phyloP scores from a whole-genome alignment of 2,329 filamentous ascomycete genomes.

The Mollisia scopiformis region DNA sequence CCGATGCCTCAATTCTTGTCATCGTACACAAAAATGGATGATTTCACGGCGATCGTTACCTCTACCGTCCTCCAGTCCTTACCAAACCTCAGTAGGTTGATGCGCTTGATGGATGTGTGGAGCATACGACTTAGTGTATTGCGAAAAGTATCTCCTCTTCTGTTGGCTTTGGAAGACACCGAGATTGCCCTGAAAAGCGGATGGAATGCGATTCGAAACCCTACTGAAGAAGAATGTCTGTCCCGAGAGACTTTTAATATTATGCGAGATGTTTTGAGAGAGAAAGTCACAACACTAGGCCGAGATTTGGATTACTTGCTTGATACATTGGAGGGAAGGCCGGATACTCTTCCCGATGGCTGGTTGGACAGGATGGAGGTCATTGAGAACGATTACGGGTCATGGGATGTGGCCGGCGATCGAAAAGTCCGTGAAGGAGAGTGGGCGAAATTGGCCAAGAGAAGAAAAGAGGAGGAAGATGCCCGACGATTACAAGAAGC shows the following conservation, averaged over 20 bases:
- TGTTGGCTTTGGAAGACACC: constrained; percentile 67
- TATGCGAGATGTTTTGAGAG: constrained; percentile 67
- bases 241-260: constrained; percentile 50
- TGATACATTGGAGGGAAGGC: constrained; percentile 80
- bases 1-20: constrained; percentile 47
- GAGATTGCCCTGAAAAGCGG: constrained; percentile 67
- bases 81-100: constrained; percentile 76
- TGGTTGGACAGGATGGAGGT: constrained; percentile 89
- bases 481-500: constrained; percentile 27
- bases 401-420: constrained; percentile 82
- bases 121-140: constrained; percentile 75
- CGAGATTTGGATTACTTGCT: constrained; percentile 81
- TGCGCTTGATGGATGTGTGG: constrained; percentile 77
- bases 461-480: constrained; percentile 34
- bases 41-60: constrained; percentile 87
- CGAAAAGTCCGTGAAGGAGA: constrained; percentile 72
- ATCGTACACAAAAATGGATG: constrained; percentile 74
- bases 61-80: constrained; percentile 89
- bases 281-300: constrained; percentile 71
- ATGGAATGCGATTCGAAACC: constrained; percentile 60
- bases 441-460: constrained; percentile 40
- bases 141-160: constrained; percentile 69
- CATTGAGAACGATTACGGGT: constrained; percentile 75
- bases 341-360: constrained; percentile 80
- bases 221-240: constrained; percentile 17